phyloP scores from a whole-genome alignment of 2,329 filamentous ascomycete species.

The Parascedosporium putredinis region DNA sequence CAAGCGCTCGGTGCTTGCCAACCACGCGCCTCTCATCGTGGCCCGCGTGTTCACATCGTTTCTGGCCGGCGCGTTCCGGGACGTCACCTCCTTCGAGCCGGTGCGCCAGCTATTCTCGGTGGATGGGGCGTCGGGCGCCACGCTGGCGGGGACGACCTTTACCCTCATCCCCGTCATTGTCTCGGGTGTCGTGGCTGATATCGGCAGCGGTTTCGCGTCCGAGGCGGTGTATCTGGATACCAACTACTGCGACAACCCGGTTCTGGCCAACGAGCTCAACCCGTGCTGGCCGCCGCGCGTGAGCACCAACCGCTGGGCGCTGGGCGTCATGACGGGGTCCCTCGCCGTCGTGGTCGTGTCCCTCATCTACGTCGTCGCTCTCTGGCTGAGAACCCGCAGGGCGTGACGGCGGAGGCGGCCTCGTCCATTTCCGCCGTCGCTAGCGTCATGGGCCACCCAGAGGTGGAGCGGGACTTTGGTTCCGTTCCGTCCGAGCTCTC shows the following conservation, averaged over 20 bases:
- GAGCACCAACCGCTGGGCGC: slow-evolving; percentile 12
- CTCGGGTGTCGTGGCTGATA: slow-evolving; percentile 10
- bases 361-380: slow-evolving; percentile 11
- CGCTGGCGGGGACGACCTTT: slow-evolving; percentile 7
- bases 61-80: background rate
- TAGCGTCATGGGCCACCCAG: slow-evolving; percentile 16
- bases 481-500: slow-evolving; percentile 13
- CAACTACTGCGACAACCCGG: slow-evolving; percentile 11
- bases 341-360: slow-evolving; percentile 11
- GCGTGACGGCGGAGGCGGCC: slow-evolving; percentile 12
- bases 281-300: slow-evolving; percentile 13
- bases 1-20: slow-evolving; percentile 5
- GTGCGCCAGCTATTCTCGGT: slow-evolving; percentile 9
- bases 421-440: slow-evolving; percentile 15
- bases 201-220: slow-evolving; percentile 12
- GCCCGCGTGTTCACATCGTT: slow-evolving; percentile 7
- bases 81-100: slow-evolving; percentile 7
- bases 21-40: slow-evolving; percentile 9
- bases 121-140: slow-evolving; percentile 6
- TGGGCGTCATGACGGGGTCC: slow-evolving; percentile 11
- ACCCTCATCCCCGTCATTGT: slow-evolving; percentile 6
- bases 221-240: slow-evolving; percentile 13
- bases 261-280: slow-evolving; percentile 6
- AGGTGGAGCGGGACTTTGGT: slow-evolving; percentile 14
- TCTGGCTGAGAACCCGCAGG: slow-evolving; percentile 15